Evolutionary conservation across 768 basidiomycete genomes (phyloP), one percentile per base, ranked within the genome.

Genomic region (Aureoboletus auriporus): DNA sequence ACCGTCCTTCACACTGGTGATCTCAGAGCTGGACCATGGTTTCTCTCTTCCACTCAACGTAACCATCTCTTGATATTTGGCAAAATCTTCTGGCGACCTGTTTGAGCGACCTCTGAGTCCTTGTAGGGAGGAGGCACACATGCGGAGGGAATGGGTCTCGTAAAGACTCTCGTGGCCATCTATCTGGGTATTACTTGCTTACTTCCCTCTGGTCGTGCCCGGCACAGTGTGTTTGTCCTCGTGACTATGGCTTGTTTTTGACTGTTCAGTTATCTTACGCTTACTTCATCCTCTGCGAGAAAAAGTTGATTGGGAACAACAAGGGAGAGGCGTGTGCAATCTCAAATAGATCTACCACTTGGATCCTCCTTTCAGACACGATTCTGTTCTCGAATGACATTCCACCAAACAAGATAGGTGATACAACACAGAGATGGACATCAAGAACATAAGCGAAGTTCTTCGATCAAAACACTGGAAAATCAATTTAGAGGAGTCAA

Each of bases 1-100:
- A 75, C 89, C 0, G 73, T 97, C 27, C 78, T 99, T 9, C 93
- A 96, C 61, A 97, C 95, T 0, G 94, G 95, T 29, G 95, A 99
- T 65, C 76, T 97, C 47, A 80, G 95, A 31, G 89, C 89, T 1
- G 95, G 98, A 62, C 78, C 83, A 1, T 84, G 80, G 75, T 88
- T 89, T 57, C 64, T 97, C 20, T 76, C 86, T 8, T 74, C 76
- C 4, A 66, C 96, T 1, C 68, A 64, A 23, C 78, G 79, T 23
- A 89, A 92, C 57, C 85, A 86, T 0, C 78, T 78, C 54, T 71
- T 96, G 12, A 8, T 96, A 90, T 58, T 62, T 95, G 8, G 71
- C 77, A 14, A 46, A 43, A 27, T 51, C 64, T 9, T 54, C 51
- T n/a, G n/a, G n/a, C n/a, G n/a, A n/a, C n/a, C n/a, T n/a, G n/a